Conservation (phyloP, 2,329 filamentous ascomycete genomes). For the Delphinella strobiligena region DNA sequence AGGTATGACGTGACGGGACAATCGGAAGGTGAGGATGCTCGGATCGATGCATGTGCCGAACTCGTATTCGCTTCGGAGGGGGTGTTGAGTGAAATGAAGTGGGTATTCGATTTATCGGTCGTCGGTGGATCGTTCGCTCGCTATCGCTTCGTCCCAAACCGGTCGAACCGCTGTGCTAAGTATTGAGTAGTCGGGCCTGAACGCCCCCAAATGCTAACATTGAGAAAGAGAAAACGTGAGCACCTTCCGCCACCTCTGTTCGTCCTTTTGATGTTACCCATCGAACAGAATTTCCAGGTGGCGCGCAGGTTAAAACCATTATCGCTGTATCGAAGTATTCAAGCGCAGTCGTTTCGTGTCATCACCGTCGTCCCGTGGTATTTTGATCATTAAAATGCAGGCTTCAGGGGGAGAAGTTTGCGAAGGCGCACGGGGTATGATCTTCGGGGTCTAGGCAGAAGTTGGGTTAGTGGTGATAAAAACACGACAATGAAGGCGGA, state of each 20-base stretch:
- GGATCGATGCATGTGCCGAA: neutral
- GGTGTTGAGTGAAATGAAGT: neutral
- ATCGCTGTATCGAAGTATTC: neutral
- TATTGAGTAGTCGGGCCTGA: neutral
- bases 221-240: neutral
- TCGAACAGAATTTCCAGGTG: neutral
- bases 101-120: neutral
- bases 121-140: neutral
- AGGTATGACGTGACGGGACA: neutral
- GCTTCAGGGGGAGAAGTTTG: too few species aligned
- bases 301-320: neutral
- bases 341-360: too few species aligned
- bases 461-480: slow-evolving; percentile 2
- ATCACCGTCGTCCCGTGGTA: too few species aligned
- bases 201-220: neutral
- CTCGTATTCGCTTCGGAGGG: neutral
- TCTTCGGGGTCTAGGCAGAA: neutral
- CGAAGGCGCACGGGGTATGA: too few species aligned
- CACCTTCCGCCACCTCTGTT: neutral
- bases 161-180: slow-evolving; percentile 1
- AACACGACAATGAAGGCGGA: neutral
- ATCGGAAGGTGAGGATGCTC: neutral
- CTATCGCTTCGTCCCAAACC: neutral
- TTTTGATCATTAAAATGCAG: too few species aligned
- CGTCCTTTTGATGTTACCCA: neutral